A percentile compares a stretch with the other conserved stretches of the same genome.
These are phyloP conservation scores for Talaromyces islandicus DNA, from an alignment of 2,329 filamentous ascomycete species.

Conservation along the genomic window DNA sequence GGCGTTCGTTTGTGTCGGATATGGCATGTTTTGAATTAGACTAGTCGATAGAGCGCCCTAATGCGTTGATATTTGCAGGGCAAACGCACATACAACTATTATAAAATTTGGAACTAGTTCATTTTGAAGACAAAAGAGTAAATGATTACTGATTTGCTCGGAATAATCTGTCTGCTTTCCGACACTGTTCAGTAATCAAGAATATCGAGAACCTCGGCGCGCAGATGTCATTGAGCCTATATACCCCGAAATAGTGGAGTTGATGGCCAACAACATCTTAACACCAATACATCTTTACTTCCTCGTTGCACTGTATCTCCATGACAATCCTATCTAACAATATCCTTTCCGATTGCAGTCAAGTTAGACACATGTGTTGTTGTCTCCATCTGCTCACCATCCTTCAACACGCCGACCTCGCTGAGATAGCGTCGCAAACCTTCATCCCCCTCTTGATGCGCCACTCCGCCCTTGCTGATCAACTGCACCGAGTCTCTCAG, in stretches of 20 bases:
- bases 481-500: conserved; percentile 49
- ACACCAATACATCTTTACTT: background rate
- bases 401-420: conserved; percentile 23
- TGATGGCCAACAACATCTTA: background rate
- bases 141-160: background rate
- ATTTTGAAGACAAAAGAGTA: background rate
- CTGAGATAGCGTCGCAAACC: conserved; percentile 41
- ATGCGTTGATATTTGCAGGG: background rate
- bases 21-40: background rate
- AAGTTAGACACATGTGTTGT: background rate
- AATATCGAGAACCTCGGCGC: background rate
- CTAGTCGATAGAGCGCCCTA: background rate
- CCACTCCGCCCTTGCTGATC: conserved; percentile 46
- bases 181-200: background rate
- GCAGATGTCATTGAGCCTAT: background rate
- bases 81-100: background rate
- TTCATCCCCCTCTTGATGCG: conserved; percentile 48
- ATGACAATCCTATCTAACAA: background rate
- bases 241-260: background rate
- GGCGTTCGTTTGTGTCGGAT: background rate
- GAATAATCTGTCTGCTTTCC: background rate
- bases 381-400: conserved; percentile 1
- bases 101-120: background rate
- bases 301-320: background rate
- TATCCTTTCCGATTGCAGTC: background rate